Evolutionary conservation across 148 eudicot species (phyloP).

Genomic region (Diospyros kaki): DNA sequence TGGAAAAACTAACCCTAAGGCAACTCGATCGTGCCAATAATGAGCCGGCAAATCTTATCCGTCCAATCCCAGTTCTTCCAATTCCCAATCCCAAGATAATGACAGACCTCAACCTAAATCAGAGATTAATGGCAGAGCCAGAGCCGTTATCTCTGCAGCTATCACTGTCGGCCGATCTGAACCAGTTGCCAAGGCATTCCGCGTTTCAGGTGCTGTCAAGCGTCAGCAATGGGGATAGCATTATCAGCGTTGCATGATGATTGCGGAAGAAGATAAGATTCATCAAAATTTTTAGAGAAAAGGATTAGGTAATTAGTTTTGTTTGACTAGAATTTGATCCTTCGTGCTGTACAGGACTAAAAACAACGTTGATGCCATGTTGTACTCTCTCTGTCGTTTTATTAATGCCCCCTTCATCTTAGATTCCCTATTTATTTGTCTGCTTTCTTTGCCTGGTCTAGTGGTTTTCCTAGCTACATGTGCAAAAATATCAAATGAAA

Average conservation of each 20-base stretch:
- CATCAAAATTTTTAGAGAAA: conserved; percentile 8
- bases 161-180: conserved; percentile 41
- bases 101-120: conserved; percentile 30
- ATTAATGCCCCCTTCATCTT: neutral
- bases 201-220: conserved; percentile 26
- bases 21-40: conserved; percentile 11
- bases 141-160: conserved; percentile 47
- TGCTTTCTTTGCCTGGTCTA: neutral
- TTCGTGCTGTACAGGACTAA: conserved; percentile 30
- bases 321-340: conserved; percentile 21
- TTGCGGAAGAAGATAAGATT: neutral
- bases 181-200: conserved; percentile 29
- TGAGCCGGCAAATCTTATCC: conserved; percentile 16
- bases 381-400: conserved; percentile 19
- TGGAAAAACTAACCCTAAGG: conserved; percentile 7
- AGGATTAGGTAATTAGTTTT: conserved; percentile 23
- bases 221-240: conserved; percentile 42
- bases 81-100: conserved; percentile 18
- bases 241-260: conserved; percentile 46
- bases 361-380: conserved; percentile 21
- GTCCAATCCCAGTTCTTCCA: conserved; percentile 24
- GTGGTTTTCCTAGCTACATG: conserved; percentile 1
- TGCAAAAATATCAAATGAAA: neutral
- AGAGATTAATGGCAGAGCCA: conserved; percentile 23
- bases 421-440: conserved; percentile 14